phyloP scores from a whole-genome alignment of 2,329 filamentous ascomycete genomes.

The Mycosphaerella sp. region DNA sequence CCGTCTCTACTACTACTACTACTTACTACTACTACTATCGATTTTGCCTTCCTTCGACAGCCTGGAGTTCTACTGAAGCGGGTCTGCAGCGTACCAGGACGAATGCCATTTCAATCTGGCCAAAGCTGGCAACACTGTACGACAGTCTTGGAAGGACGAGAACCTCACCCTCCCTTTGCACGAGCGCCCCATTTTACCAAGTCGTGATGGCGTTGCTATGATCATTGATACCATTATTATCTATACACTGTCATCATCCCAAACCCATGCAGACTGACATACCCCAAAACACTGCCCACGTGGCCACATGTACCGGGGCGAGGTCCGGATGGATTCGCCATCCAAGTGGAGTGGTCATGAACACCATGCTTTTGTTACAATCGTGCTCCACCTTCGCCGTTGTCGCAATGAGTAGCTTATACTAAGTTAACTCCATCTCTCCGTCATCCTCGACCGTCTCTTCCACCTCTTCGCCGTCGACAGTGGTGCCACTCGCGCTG shows the following conservation, averaged over 20 bases:
- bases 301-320: background rate
- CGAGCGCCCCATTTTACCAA: no score
- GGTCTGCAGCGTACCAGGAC: no score
- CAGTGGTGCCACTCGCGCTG: conserved; percentile 40
- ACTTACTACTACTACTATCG: no score
- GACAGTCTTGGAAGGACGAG: no score
- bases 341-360: background rate
- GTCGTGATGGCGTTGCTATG: background rate
- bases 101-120: no score
- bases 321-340: background rate
- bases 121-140: no score
- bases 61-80: no score
- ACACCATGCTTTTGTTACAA: background rate
- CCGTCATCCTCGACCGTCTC: conserved; percentile 28
- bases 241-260: background rate
- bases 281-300: background rate
- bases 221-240: background rate
- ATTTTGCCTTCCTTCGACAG: no score
- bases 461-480: conserved; percentile 37
- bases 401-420: conserved; percentile 4
- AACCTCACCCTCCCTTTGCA: no score
- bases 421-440: conserved; percentile 31
- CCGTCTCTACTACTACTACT: no score
- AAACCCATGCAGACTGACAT: background rate
- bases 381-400: background rate